Evolutionary conservation across 148 eudicot genomes (phyloP), one percentile per base, ranked within the genome.

Genomic region (Spergularia marina): DNA sequence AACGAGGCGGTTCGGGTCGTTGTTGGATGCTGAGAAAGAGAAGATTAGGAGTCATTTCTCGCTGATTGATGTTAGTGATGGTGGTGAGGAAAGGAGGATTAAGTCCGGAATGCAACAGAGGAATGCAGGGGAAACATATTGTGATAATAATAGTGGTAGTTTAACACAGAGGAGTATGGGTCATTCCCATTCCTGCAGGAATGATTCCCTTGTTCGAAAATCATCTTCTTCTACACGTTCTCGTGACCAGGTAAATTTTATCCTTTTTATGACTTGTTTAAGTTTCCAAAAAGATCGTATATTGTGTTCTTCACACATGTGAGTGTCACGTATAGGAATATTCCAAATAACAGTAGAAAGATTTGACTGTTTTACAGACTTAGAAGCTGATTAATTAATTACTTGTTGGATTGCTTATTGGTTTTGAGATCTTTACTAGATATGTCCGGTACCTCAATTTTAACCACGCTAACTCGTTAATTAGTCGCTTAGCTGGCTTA

Each of bases 241-340:
- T 61, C 84, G 80, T 36, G 70, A 87, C 73, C 89, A 89, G 90
- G 93, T 89, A 70, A 53, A 12, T 70, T 59, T 44, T 14, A 23
- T 3, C 15, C 12, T 1, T 55, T 40, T 17, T 30, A 5, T 2
- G 11, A 8, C 12, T 25, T 62, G 3, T 25, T 20, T 62, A 7
- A 2, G 25, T 0, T 5, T 11, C n/a, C 4, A 11, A n/a, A 18
- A 20, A 59, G 12, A 59, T 12, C 4, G 14, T 21, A 4, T 59
- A 10, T 20, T 14, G 20, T 59, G 34, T 58, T 6, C 49, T 6
- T 44, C 49, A 6, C 49, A 44, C 10, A 44, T 44, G 10, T 44
- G 10, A 44, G 7, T 9, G 49, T 9, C 49, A 0, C 49, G 5
- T 44, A 44, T 44, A 6, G 49, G 5, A 44, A 41, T 4, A 41